Base-by-base conservation (phyloP, 2,329 filamentous ascomycete genomes). In the Trichoderma atroviride region DNA sequence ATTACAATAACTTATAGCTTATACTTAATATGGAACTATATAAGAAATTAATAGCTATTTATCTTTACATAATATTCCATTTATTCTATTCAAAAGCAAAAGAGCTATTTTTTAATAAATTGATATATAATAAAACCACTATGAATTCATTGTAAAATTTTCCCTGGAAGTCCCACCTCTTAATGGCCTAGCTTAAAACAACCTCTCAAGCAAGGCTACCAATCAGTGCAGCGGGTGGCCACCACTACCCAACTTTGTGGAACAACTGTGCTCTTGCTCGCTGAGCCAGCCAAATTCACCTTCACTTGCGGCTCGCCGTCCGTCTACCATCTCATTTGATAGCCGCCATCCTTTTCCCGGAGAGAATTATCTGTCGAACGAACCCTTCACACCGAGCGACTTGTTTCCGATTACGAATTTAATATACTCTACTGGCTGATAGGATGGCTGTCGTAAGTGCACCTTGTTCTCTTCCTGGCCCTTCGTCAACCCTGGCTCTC, bases 401-500 rank as follows among this genome's bases (percentile, higher is more conserved):
- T 64, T 56, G 53, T 60, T 43, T 27, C 29, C 61, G 58, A 47
- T n/a, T 67, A 37, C 64, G 60, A 60, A 64, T 64, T 52, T 70
- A 72, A 70, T 72, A 69, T 71, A 70, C 71, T 69, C 71, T 75
- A 74, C 76, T 76, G 73, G 74, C 73, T 74, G 75, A 78, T 78
- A 81, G 79, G 79, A 81, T 81, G 80, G 80, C 80, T 79, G 78
- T 80, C 79, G 80, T 81, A 78, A 80, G 80, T 81, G 50, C 66
- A 58, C 68, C 53, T 67, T 67, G 29, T 58, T 52, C 64, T 58
- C 64, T 59, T 67, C 27, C 64, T 67, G 55, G 35, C 37, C 40
- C 37, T 59, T 31, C 24, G 9, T 37, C 55, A 52, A 59, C 64
- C 55, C 64, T 67, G 31, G 64, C 64, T 58, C 64, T 59, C 40